Evolutionary conservation across 2,329 filamentous ascomycete genomes (phyloP), one percentile per base, ranked within the genome.

Genomic region (Blastomyces emzantsi): DNA sequence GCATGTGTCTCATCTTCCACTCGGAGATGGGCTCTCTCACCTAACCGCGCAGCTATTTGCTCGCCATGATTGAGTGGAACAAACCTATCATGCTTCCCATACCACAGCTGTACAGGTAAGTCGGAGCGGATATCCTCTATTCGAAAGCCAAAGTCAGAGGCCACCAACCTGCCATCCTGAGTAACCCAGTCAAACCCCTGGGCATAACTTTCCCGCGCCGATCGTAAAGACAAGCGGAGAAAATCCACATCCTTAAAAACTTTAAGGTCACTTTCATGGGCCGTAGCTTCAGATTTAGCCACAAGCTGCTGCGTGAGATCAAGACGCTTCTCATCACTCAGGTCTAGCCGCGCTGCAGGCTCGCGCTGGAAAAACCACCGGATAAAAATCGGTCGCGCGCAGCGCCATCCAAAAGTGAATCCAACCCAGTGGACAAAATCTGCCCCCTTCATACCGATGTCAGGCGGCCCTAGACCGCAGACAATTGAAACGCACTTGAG

Each of bases 401-500:
- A 72, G 60, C 70, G 73, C 64, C 68, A 73, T 41, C 72, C 73
- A 17, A 68, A 66, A 2, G 72, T 69, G 60, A 73, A 74, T 41
- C 70, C 74, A 8, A 75, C 13, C 49, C 70, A 68, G 61, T 71
- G 69, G 8, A 62, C 5, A 52, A 64, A 68, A 33, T 64, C 61
- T 9, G 70, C 71, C 11, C 73, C 72, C 17, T 62, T 66, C 70
- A 73, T 73, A 43, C 75, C 72, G 6, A 77, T 74, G 61, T 77
- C 73, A 49, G 73, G 71, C 7, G 72, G 74, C 3, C 72, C 71
- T 1, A 68, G 72, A n/a, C 72, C 73, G 15, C 74, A 74, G 51
- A 79, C 68, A 19, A 80, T 67, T 1, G 74, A 75, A 17, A 78
- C 75, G 1, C 67, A 72, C 0, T 73, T 70, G n/a, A 80, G 64